Evolutionary conservation across 1,139 yeast genomes (phyloP), one percentile per base, ranked within the genome.

Genomic region (Yamadazyma blattariae): DNA sequence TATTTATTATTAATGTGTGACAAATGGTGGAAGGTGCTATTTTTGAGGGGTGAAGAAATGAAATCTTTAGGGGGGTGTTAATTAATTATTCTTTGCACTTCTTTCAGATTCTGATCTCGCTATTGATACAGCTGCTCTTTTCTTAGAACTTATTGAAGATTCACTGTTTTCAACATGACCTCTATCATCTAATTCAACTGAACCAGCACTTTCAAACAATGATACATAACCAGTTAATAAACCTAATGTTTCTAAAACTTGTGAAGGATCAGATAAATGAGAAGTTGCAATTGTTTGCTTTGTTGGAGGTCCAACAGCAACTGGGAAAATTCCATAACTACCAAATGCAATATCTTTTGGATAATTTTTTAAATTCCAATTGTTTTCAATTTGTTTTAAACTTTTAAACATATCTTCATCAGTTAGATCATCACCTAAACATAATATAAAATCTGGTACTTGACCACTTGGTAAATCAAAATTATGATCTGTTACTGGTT

Each of bases 391-490:
- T 4, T 65, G 66, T 41, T 78, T 74, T 47, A 92, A 65, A 18
- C 92, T 82, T 41, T 69, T 72, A 59, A 92, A 92, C 99, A 92
- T 92, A 55, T 92, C 98, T 59, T 92, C 99, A 59, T 92, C 99
- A 0, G 99, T 94, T 35, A 83, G 73, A 57, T 92, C 99, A 59
- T 92, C 99, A 32, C 99, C 99, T 31, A 88, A 66, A 63, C 97
- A 92, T 37, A 90, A 61, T 33, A 86, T 77, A 53, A 94, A 92
- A 51, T 86, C 96, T 0, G 96, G 92, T 33, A 78, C 66, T 33
- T 74, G 69, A 2, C 70, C 74, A 19, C 61, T 56, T 0, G 68
- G 53, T 18, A 73, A 61, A n/a, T 58, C 57, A 42, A 44, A 53
- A 14, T 46, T 49, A 30, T 44, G 43, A 20, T 48, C 50, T 13